Evolutionary conservation across 441 rosid species (phyloP).

Genomic region (Erodium texanum): DNA sequence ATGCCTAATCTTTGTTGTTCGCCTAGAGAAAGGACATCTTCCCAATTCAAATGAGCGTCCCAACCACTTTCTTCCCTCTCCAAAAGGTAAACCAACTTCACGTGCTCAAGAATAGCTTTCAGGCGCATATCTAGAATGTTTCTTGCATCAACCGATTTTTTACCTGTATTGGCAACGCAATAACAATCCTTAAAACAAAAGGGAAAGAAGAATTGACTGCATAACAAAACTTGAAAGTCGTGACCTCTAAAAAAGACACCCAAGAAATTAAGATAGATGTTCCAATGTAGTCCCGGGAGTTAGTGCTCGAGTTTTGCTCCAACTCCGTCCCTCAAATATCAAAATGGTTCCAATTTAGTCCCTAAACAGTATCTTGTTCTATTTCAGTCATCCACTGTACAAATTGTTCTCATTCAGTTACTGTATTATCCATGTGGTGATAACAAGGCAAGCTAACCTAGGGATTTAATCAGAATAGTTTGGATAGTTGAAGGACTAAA

Average conservation of each 20-base stretch:
- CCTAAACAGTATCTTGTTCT: conserved; percentile 22
- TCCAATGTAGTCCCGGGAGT: too few relatives aligned
- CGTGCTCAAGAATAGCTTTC: conserved; percentile 78
- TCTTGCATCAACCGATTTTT: conserved; percentile 28
- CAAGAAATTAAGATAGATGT: too few relatives aligned
- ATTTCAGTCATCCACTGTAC: background rate
- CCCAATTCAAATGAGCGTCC: conserved; percentile 87
- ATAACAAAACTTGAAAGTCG: background rate
- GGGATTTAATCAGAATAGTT: background rate
- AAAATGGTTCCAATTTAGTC: conserved; percentile 70
- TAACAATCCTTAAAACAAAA: conserved; percentile 10
- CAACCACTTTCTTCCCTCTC: conserved; percentile 86
- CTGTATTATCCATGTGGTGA: background rate
- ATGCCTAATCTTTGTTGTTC: conserved; percentile 71
- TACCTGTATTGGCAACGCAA: conserved; percentile 35
- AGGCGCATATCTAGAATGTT: conserved; percentile 48
- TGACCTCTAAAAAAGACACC: too few relatives aligned
- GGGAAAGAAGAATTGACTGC: background rate
- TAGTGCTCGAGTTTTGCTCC: too few relatives aligned
- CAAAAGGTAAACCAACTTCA: conserved; percentile 73
- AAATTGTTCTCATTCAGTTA: background rate
- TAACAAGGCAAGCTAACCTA: background rate
- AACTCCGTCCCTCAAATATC: conserved; percentile 58
- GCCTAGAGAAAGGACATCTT: conserved; percentile 89
- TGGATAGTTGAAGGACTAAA: background rate